These are phyloP conservation scores for Eucalyptus virginea DNA, from an alignment of 345 rosid genomes.

Conservation along the genomic window DNA sequence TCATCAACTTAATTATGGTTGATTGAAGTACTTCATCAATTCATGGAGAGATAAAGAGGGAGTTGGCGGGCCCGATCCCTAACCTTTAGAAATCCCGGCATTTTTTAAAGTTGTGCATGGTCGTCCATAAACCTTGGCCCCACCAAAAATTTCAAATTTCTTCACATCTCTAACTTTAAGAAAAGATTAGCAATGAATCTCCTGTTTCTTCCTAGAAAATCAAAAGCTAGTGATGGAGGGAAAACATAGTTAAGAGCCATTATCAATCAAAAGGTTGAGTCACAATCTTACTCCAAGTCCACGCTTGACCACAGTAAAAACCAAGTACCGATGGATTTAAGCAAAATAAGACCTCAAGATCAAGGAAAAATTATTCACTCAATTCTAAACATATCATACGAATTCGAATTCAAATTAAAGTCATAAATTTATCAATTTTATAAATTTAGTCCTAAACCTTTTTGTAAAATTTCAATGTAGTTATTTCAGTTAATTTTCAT, in stretches of 20 bases:
- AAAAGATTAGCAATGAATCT: not conserved
- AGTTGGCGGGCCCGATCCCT: not conserved
- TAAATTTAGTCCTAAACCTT: not conserved
- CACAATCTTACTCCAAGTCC: not conserved
- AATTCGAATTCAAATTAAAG: not conserved
- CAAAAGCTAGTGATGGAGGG: not conserved
- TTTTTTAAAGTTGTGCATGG: not conserved
- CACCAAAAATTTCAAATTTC: not conserved
- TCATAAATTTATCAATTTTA: not conserved
- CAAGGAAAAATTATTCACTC: not conserved
- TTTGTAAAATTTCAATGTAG: not conserved
- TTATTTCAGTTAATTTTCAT: fast-evolving
- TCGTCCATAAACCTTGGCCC: not conserved
- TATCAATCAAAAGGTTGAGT: not conserved
- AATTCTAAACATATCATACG: not conserved
- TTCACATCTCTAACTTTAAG: not conserved
- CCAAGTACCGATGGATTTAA: not conserved
- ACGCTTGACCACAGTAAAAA: not conserved
- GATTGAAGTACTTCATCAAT: not conserved
- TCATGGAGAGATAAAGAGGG: not conserved
- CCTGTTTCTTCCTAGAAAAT: not conserved
- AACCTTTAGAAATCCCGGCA: not conserved
- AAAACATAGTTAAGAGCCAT: not conserved
- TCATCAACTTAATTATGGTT: not conserved
- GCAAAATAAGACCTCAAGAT: not conserved